Evolutionary conservation across 2,329 filamentous ascomycete species (phyloP).

Genomic region (Onygena corvina): DNA sequence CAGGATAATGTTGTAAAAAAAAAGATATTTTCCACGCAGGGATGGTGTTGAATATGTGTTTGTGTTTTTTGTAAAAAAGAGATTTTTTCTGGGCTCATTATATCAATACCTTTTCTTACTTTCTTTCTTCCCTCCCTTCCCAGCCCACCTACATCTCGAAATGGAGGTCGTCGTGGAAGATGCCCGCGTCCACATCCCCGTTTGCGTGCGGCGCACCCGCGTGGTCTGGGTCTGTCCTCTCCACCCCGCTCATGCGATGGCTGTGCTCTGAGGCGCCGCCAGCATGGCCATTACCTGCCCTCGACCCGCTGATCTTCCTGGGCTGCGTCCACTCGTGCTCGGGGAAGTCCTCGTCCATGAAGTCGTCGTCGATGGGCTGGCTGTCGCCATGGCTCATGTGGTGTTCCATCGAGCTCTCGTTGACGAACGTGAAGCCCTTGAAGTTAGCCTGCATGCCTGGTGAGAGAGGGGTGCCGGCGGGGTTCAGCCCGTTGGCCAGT

Average conservation of each 20-base stretch:
- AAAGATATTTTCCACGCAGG: no score
- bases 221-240: slow-evolving; percentile 25
- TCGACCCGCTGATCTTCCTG: background rate
- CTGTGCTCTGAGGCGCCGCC: slow-evolving; percentile 16
- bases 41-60: no score
- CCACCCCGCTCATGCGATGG: slow-evolving; percentile 36
- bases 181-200: slow-evolving; percentile 28
- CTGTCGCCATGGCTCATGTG: slow-evolving; percentile 38
- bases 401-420: slow-evolving; percentile 86
- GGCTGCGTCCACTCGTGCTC: background rate
- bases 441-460: slow-evolving; percentile 97
- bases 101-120: background rate
- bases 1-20: no score
- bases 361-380: slow-evolving; percentile 29
- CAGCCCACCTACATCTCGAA: slow-evolving; percentile 34
- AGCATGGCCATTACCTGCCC: background rate
- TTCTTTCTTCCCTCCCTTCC: background rate
- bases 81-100: background rate
- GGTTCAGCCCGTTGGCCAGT: slow-evolving; percentile 65
- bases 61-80: background rate
- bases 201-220: background rate
- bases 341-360: slow-evolving; percentile 19
- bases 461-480: slow-evolving; percentile 80
- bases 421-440: slow-evolving; percentile 97
- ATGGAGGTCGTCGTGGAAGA: slow-evolving; percentile 35